Conservation (phyloP, 176 grass and related monocot genomes). For the Oryza meyeriana region DNA sequence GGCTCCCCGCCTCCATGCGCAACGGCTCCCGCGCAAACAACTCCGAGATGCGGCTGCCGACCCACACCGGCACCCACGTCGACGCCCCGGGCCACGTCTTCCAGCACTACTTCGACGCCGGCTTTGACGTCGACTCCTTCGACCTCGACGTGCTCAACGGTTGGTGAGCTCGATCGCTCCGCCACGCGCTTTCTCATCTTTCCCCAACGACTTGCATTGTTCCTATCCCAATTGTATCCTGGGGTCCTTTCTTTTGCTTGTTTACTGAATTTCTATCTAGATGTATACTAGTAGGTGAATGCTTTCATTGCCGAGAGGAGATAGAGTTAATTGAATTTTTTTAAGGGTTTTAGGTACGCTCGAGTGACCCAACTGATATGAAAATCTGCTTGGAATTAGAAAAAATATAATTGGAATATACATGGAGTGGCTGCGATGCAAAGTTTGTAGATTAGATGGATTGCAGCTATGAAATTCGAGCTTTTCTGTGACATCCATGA, state of each 20-base stretch:
- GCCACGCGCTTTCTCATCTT: too few species aligned
- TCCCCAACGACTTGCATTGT: too few species aligned
- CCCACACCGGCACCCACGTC: constrained; percentile 62
- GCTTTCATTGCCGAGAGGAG: background rate
- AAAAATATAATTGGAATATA: background rate
- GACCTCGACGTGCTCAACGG: constrained; percentile 70
- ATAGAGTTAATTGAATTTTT: background rate
- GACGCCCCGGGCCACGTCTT: constrained; percentile 69
- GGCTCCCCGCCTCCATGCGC: constrained; percentile 50
- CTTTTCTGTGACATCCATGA: too few species aligned
- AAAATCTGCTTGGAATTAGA: background rate
- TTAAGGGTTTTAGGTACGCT: background rate
- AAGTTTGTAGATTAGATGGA: background rate
- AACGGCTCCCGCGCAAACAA: constrained; percentile 58
- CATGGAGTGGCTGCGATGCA: background rate
- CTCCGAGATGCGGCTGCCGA: constrained; percentile 58
- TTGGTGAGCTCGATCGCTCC: background rate
- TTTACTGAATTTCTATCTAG: too few species aligned
- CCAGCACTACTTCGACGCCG: constrained; percentile 67
- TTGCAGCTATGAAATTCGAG: background rate
- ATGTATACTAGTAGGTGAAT: background rate
- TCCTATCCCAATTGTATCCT: too few species aligned
- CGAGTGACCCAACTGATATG: background rate
- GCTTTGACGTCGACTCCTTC: constrained; percentile 64
- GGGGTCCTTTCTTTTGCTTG: too few species aligned